Conservation (phyloP, 179 eudicot species). For the Spergularia azorica region DNA sequence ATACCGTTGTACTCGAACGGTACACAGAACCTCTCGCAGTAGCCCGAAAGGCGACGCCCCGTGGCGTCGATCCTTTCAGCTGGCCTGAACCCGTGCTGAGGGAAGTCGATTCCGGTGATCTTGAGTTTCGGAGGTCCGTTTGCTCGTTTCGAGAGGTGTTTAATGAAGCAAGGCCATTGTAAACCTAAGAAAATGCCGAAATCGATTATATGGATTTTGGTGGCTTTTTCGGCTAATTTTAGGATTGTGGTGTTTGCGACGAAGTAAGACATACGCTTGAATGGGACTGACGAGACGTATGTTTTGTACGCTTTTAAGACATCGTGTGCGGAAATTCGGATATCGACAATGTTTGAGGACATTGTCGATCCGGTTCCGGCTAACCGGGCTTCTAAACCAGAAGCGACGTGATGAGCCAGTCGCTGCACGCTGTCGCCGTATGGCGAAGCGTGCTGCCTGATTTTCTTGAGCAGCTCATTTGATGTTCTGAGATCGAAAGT, state of each 20-base stretch:
- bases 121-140: constrained; percentile 59
- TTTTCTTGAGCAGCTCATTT: constrained; percentile 38
- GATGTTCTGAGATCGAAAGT: constrained; percentile 32
- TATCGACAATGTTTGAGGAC: constrained; percentile 21
- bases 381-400: constrained; percentile 38
- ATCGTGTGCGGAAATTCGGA: constrained; percentile 31
- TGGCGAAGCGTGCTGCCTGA: constrained; percentile 38
- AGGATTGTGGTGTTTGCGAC: constrained; percentile 29
- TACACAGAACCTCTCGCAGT: constrained; percentile 51
- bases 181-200: constrained; percentile 53
- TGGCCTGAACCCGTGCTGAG: constrained; percentile 64
- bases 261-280: constrained; percentile 28
- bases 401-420: constrained; percentile 31
- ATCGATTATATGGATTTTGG: constrained; percentile 50
- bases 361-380: constrained; percentile 39
- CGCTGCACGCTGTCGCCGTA: constrained; percentile 40
- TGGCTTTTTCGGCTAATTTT: constrained; percentile 33
- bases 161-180: constrained; percentile 66
- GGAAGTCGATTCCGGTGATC: constrained; percentile 66
- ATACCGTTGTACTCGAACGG: constrained; percentile 40
- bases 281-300: constrained; percentile 39
- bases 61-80: constrained; percentile 54
- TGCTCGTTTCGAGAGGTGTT: constrained; percentile 38
- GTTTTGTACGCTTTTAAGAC: constrained; percentile 31
- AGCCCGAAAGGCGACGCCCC: constrained; percentile 47